phyloP scores from a whole-genome alignment of 2,329 filamentous ascomycete genomes.

The Hirsutella thompsonii region DNA sequence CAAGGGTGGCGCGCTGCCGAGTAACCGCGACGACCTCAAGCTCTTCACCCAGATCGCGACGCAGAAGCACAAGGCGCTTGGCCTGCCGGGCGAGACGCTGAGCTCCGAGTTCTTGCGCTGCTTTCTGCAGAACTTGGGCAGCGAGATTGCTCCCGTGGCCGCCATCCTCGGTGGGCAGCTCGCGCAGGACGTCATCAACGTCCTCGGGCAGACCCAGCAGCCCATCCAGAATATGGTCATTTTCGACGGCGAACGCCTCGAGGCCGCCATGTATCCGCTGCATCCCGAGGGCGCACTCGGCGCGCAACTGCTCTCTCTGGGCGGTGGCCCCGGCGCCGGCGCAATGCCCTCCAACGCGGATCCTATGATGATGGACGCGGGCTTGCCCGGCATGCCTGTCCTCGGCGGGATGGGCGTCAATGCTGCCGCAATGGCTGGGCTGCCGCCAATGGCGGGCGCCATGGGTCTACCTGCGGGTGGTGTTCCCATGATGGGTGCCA shows the following conservation, averaged over 20 bases:
- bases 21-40: constrained; percentile 53
- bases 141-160: constrained; percentile 74
- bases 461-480: not conserved
- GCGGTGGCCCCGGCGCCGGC: constrained; percentile 5
- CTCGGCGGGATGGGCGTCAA: constrained; percentile 7
- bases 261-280: constrained; percentile 68
- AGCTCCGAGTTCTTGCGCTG: constrained; percentile 61
- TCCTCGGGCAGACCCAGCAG: constrained; percentile 80
- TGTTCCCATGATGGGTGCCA: not conserved
- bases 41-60: constrained; percentile 67
- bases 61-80: constrained; percentile 63
- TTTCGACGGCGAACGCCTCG: constrained; percentile 74
- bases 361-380: constrained; percentile 10
- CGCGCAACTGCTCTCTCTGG: constrained; percentile 27
- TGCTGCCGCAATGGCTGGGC: not conserved
- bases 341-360: constrained; percentile 10
- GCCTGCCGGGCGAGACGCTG: constrained; percentile 54
- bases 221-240: constrained; percentile 91
- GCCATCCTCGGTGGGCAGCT: constrained; percentile 84
- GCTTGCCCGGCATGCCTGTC: constrained; percentile 8
- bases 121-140: constrained; percentile 77
- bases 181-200: constrained; percentile 95
- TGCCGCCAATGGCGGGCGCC: no score
- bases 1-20: constrained; percentile 39
- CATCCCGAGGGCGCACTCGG: constrained; percentile 54